Percentiles rank a stretch among this genome's conserved stretches.
Conservation (phyloP, 2,329 filamentous ascomycete genomes). For the Pseudocercospora pini-densiflorae region DNA sequence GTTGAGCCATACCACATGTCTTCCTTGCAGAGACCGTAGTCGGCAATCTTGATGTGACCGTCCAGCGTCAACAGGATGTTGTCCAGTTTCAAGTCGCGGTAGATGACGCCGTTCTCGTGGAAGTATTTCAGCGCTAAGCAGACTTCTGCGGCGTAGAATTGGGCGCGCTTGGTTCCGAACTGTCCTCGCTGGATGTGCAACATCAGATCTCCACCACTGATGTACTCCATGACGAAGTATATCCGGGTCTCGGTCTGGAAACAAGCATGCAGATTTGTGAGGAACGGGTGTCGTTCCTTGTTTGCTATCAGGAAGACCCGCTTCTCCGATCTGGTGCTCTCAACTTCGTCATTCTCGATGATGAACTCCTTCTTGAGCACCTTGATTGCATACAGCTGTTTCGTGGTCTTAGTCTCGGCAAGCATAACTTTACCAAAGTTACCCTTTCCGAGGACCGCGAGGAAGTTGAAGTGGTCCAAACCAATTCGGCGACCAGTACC, state of each 20-base stretch:
- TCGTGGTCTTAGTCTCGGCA: conserved; percentile 91
- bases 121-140: conserved; percentile 98
- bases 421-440: conserved; percentile 99
- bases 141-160: conserved; percentile 98
- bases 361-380: conserved; percentile 99
- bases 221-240: conserved; percentile 99
- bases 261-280: conserved; percentile 93
- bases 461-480: conserved; percentile 98
- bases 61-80: conserved; percentile 94
- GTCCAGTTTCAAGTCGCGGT: conserved; percentile 79
- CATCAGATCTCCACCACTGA: conserved; percentile 98
- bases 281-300: conserved; percentile 93
- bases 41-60: conserved; percentile 97
- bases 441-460: conserved; percentile 96
- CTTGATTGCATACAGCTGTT: conserved; percentile 96
- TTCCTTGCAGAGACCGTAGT: conserved; percentile 99
- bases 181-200: conserved; percentile 96
- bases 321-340: conserved; percentile 97
- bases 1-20: conserved; percentile 99
- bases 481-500: conserved; percentile 86
- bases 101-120: conserved; percentile 99
- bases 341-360: conserved; percentile 98
- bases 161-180: conserved; percentile 92
- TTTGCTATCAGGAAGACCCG: conserved; percentile 96
- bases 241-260: conserved; percentile 99